Evolutionary conservation across 2,329 filamentous ascomycete species (phyloP).

Genomic region (Elsinoe batatas): DNA sequence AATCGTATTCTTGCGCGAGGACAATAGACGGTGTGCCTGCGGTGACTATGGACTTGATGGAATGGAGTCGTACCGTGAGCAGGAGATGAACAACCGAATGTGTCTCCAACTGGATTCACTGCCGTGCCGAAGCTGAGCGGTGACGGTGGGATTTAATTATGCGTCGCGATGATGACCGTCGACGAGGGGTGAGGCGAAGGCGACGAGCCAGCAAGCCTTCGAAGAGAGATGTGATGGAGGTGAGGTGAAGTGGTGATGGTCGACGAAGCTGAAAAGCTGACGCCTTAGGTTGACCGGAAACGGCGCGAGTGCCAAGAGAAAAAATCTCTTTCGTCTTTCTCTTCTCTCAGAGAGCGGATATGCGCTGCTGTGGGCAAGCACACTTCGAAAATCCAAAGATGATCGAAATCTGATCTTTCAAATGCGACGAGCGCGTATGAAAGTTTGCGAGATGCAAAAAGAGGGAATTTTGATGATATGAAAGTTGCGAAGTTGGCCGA

Average conservation of each 20-base stretch:
- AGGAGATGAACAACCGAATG: conserved; percentile 98
- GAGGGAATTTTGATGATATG: conserved; percentile 2
- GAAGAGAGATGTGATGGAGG: not conserved
- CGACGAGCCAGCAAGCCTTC: conserved; percentile 34
- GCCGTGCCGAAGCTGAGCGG: conserved; percentile 20
- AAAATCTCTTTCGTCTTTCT: not conserved
- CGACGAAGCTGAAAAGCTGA: not conserved
- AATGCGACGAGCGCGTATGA: not conserved
- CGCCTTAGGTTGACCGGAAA: not conserved
- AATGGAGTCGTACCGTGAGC: conserved; percentile 44
- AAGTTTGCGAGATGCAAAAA: conserved; percentile 11
- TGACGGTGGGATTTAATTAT: conserved; percentile 18
- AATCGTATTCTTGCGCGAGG: conserved; percentile 10
- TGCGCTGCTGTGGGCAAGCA: not conserved
- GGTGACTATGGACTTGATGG: conserved; percentile 12
- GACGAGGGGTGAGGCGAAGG: conserved; percentile 25
- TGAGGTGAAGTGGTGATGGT: not conserved
- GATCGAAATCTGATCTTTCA: conserved; percentile 8
- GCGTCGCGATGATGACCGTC: conserved; percentile 15
- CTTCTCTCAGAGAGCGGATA: conserved; percentile 3
- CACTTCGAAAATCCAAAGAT: conserved; percentile 5
- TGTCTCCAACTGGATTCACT: conserved; percentile 62
- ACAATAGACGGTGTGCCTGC: conserved; percentile 14
- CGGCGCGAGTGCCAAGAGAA: not conserved
- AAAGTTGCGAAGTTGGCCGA: conserved; percentile 10